Conservation (phyloP, 768 basidiomycete genomes). For the Panaeolus cyanescens region DNA sequence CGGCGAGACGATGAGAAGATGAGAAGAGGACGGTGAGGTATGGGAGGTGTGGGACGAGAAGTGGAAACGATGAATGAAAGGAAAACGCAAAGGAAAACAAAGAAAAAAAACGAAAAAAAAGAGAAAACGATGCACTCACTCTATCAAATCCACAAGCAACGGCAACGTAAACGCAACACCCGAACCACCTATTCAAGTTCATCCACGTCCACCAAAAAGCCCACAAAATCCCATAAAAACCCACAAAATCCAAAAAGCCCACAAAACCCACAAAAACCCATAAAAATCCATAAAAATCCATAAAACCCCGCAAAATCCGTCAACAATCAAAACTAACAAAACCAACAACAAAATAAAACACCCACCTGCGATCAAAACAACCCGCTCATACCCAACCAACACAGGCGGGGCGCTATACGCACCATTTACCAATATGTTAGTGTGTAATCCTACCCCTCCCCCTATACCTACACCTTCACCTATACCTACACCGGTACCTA, state of each 20-base stretch:
- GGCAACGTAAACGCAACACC: constrained; percentile 51
- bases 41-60: too few species aligned
- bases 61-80: too few species aligned
- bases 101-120: background rate
- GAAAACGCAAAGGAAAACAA: too few species aligned
- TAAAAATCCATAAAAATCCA: too few species aligned
- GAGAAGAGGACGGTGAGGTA: too few species aligned
- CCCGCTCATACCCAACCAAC: constrained; percentile 36
- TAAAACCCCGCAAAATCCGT: background rate
- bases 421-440: constrained; percentile 57
- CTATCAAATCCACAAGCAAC: constrained; percentile 41
- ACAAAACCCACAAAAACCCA: too few species aligned
- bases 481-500: too few species aligned
- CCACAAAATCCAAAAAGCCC: too few species aligned
- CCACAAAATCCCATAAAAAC: too few species aligned
- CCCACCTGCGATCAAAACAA: constrained; percentile 44
- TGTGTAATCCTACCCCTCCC: constrained; percentile 12
- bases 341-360: background rate
- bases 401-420: constrained; percentile 43
- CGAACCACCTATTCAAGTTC: constrained; percentile 50
- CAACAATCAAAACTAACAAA: background rate
- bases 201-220: too few species aligned
- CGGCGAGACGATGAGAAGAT: too few species aligned
- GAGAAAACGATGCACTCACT: constrained; percentile 23
- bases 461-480: too few species aligned